Base-by-base conservation (phyloP, 1,284 basidiomycete genomes). In the Trichosporon sp. region DNA sequence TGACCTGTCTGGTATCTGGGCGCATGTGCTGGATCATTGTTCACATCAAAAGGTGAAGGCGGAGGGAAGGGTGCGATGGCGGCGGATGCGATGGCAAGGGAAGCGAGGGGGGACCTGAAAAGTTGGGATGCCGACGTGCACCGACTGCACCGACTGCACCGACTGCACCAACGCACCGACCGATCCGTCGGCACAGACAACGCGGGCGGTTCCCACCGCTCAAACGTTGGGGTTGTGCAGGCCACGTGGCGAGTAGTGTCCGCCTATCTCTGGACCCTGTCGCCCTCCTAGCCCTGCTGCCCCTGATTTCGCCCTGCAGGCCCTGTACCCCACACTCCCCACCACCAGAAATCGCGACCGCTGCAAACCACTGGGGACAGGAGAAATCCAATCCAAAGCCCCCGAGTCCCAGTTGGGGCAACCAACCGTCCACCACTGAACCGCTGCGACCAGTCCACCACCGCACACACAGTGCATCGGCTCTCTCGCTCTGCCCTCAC, bases 311-410 rank as follows among this genome's bases (percentile, higher is more conserved):
- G 51, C 51, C 51, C 51, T 35, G 59, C 59, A 2, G 10, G 31
- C 12, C 59, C 59, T 35, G 31, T 63, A 63, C 59, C 59, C 59
- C 59, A 63, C 59, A 63, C 59, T 63, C 59, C 59, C 59, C 59
- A 63, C 59, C 59, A 63, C 59, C 59, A 35, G 31, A 35, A 35
- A 35, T 63, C 59, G 59, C 59, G 59, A 63, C 59, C 59, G 59
- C 59, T 63, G 59, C 59, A 63, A 63, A 63, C 59, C 59, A 35
- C 59, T 63, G 59, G 59, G 59, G 59, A 63, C 59, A 63, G 59
- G 59, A 63, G 59, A 63, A 63, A 63, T 63, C 59, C 59, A 63
- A 63, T 63, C 59, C 59, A 63, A 63, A 63, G 59, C 59, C 59
- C 59, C 59, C 46, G 46, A 46, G 65, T 66, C 65, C 40, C 46